These are phyloP conservation scores for Lasiosphaeria hispida DNA, from an alignment of 495 filamentous ascomycete species.

Conservation along the genomic window DNA sequence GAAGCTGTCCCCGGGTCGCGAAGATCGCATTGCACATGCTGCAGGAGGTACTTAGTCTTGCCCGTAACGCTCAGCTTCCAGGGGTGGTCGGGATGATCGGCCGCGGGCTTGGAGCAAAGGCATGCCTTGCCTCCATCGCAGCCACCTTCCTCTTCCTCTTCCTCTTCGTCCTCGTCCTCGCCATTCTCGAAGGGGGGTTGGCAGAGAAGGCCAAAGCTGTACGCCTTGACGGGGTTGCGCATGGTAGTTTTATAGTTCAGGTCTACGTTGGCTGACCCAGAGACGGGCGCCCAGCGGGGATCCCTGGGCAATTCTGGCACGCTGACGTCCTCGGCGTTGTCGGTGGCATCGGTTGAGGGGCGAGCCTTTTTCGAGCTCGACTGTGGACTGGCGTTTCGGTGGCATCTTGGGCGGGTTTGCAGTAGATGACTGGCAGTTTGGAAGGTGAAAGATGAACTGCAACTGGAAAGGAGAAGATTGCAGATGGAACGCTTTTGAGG, in stretches of 20 bases:
- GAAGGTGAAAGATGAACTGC: no score
- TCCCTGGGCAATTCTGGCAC: background rate
- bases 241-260: slow-evolving; percentile 25
- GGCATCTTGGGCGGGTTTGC: slow-evolving; percentile 6
- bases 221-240: slow-evolving; percentile 28
- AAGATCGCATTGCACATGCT: slow-evolving; percentile 19
- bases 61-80: slow-evolving; percentile 41
- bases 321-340: background rate
- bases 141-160: slow-evolving; percentile 8
- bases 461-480: no score
- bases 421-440: no score
- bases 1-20: slow-evolving; percentile 37
- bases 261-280: slow-evolving; percentile 42
- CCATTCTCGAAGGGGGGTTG: slow-evolving; percentile 18
- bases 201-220: slow-evolving; percentile 36
- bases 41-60: slow-evolving; percentile 22
- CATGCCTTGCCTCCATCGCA: slow-evolving; percentile 34
- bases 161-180: slow-evolving; percentile 24
- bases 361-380: slow-evolving; percentile 1
- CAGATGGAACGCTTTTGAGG: no score
- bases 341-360: slow-evolving; percentile 1
- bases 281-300: slow-evolving; percentile 23
- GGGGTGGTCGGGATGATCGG: slow-evolving; percentile 41
- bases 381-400: slow-evolving; percentile 1
- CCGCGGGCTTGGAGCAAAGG: slow-evolving; percentile 37